Evolutionary conservation across 1,139 yeast species (phyloP).

Genomic region (Pichia sp.): DNA sequence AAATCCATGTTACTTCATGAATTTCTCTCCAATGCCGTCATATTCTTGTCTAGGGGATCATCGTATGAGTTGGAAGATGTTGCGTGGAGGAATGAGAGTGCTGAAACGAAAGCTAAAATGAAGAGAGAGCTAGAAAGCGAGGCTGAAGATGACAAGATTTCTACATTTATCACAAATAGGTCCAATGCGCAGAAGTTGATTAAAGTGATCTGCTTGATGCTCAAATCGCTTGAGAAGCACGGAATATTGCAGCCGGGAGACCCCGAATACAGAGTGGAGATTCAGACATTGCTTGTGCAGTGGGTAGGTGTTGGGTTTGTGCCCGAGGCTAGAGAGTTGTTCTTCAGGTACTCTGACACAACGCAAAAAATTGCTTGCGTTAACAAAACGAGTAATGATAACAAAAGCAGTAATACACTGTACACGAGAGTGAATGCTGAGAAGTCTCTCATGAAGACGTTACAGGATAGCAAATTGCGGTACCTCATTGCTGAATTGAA

Average conservation of each 20-base stretch:
- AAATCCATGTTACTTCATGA: constrained; percentile 63
- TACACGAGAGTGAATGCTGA: background rate
- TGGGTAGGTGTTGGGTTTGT: constrained; percentile 47
- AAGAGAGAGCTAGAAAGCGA: background rate
- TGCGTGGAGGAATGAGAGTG: constrained; percentile 9
- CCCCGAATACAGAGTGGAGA: constrained; percentile 47
- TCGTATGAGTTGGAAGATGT: constrained; percentile 28
- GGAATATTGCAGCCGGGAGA: constrained; percentile 38
- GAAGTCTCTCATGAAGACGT: background rate
- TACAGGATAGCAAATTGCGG: background rate
- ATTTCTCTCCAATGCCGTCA: constrained; percentile 49
- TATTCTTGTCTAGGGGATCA: constrained; percentile 38
- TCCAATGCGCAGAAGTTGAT: constrained; percentile 45
- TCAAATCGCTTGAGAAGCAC: constrained; percentile 40
- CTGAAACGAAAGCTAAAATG: background rate
- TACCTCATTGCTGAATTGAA: constrained; percentile 1
- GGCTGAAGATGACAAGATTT: constrained; percentile 2
- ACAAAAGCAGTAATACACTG: background rate
- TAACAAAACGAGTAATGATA: background rate
- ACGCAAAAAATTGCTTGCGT: background rate
- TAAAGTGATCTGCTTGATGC: constrained; percentile 53
- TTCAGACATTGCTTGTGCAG: constrained; percentile 50
- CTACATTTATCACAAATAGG: constrained; percentile 23
- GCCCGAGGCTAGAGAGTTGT: constrained; percentile 35
- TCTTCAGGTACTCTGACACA: constrained; percentile 16